Base-by-base conservation (phyloP, 2,329 filamentous ascomycete genomes). In the Scleromitrula shiraiana region DNA sequence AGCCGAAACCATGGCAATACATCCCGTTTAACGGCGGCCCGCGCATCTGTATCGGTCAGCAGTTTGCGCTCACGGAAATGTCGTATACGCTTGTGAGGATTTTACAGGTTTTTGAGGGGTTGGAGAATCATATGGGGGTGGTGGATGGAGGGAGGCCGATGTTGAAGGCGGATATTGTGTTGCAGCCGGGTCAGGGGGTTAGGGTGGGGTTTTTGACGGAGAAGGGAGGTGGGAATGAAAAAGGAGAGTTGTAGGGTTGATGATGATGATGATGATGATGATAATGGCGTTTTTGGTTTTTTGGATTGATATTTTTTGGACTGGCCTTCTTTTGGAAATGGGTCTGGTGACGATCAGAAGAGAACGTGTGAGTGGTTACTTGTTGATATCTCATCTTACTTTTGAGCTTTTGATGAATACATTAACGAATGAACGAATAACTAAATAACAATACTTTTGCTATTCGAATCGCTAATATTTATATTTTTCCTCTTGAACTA, bases 41-140 rank as follows among this genome's bases (percentile, higher is more conserved):
- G 36, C 70, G 85, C 26, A 84, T 87, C 60, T 87, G 85, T 65
- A 78, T 89, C 50, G 84, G 85, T 2, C 84, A 91, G 71, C 84
- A 91, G 65, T 91, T 89, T 63, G 87, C 86, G 12, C 67, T 90
- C 39, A 88, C 84, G 0, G 84, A 90, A 70, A 85, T 85, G 70
- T 70, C 70, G 24, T 90, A 90, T 62, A 80, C 84, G 8, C 73
- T 88, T 51, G 80, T 82, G 23, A 71, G 86, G 37, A 60, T 91
- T 55, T 77, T 90, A 61, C 87, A 91, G 69, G 72, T 75, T 20
- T 93, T 84, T 61, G 78, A 81, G 46, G 67, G 72, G 9, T 70
- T 88, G 7, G 76, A 80, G 59, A 77, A 69, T 59, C 67, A 72
- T 56, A 81, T 80, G 77, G 54, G 63, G 7, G 63, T 66, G n/a